A percentile compares a stretch with the other conserved stretches of the same genome.
Conservation (phyloP, 1,139 yeast genomes). For the Pichia sp. region DNA sequence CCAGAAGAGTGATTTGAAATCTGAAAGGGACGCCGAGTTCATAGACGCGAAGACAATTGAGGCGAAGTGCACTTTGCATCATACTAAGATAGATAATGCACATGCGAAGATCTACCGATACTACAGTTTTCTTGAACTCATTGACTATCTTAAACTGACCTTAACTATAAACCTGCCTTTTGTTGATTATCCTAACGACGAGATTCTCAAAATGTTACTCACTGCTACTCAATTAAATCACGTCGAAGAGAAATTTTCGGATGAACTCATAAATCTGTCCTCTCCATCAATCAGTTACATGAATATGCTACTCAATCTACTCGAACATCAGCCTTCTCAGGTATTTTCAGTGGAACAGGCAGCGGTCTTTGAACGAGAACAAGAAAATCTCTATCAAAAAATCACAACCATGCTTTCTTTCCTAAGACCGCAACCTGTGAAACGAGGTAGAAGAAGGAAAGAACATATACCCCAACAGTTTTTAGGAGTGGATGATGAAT, state of each 20-base stretch:
- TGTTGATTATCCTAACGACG: constrained; percentile 11
- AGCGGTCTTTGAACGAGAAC: constrained; percentile 5
- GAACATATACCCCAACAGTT: not conserved
- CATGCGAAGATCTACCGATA: constrained; percentile 12
- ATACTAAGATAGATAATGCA: constrained; percentile 4
- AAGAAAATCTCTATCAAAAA: constrained; percentile 1
- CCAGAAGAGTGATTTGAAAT: too few relatives aligned
- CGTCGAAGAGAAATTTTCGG: constrained; percentile 3
- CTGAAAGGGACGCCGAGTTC: too few relatives aligned
- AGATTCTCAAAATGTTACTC: constrained; percentile 9
- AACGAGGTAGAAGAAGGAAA: constrained; percentile 4
- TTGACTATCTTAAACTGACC: constrained; percentile 7
- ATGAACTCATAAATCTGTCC: constrained; percentile 1
- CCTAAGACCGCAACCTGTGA: constrained; percentile 2
- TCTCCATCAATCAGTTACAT: constrained; percentile 6
- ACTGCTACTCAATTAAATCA: constrained; percentile 12
- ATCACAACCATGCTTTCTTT: constrained; percentile 4
- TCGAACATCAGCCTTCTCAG: not conserved
- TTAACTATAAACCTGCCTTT: constrained; percentile 6
- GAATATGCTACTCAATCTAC: constrained; percentile 1
- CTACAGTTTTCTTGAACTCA: constrained; percentile 8
- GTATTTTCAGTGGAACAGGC: not conserved
- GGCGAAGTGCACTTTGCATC: constrained; percentile 5
- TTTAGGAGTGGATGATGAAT: constrained; percentile 2
- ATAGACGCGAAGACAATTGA: too few relatives aligned